A percentile compares a stretch with the other conserved stretches of the same genome.
Evolutionary conservation across 169 alveolate genomes (phyloP).

Genomic region (Plasmodium malariae): DNA sequence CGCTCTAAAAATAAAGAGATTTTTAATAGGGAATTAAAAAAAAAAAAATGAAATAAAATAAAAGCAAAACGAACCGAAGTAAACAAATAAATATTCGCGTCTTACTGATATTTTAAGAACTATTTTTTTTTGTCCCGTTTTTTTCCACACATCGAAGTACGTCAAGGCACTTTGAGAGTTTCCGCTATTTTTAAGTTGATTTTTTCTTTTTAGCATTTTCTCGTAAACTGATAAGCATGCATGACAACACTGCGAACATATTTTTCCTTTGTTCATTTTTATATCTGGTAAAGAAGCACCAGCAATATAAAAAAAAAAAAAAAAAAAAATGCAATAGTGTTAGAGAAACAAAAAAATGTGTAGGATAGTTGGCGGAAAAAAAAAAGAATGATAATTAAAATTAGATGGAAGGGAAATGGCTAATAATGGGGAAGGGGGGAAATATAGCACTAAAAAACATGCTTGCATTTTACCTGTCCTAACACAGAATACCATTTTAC

Average conservation of each 20-base stretch:
- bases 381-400: background rate
- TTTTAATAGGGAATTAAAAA: background rate
- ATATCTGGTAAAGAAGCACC: constrained; percentile 82
- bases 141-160: constrained; percentile 78
- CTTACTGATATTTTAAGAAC: constrained; percentile 82
- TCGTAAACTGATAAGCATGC: constrained; percentile 83
- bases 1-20: constrained; percentile 69
- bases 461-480: constrained; percentile 48
- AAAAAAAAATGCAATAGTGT: background rate
- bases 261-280: constrained; percentile 95
- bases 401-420: too few species aligned
- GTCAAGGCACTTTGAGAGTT: constrained; percentile 16
- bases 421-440: background rate
- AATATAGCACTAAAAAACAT: background rate
- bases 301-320: background rate
- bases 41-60: background rate
- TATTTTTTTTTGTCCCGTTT: constrained; percentile 85
- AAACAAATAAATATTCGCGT: background rate
- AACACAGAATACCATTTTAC: constrained; percentile 77
- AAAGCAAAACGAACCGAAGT: background rate
- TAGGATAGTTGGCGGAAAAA: too few species aligned
- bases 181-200: constrained; percentile 2
- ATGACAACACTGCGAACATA: constrained; percentile 95
- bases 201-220: constrained; percentile 69
- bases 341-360: too few species aligned